Evolutionary conservation across 1,284 basidiomycete species (phyloP), one percentile per base, ranked within the genome.

Genomic region (Melanopsichium pennsylvanicum): DNA sequence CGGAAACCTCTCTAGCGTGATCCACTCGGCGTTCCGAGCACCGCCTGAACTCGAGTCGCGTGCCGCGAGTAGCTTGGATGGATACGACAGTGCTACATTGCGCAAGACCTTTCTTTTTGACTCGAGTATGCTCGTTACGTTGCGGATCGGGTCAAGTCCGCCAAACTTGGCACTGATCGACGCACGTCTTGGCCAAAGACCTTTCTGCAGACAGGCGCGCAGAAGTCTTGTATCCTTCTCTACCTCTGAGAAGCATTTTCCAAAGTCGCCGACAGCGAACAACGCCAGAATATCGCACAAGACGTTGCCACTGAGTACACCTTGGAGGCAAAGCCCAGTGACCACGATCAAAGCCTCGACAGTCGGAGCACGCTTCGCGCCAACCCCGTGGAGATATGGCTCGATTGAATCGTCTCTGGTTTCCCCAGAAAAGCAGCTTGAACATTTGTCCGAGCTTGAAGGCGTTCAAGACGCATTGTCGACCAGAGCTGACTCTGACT

Each of bases 181-280:
- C 4, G 45, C 9, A 6, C 23, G 27, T 27, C 46, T 37, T 21
- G 55, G 41, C 29, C 34, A 15, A 2, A 49, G 41, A 3, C 41
- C 45, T 27, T 35, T n/a, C 9, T 49, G 23, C 4, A 57, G 45
- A 18, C 48, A 49, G 15, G 23, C 29, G 13, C 22, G 22, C n/a
- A 61, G 45, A n/a, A 61, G 38, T 13, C 44, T 22, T 11, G 33
- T 44, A 15, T 61, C 58, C 12, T 26, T 22, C 2, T 25, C 18
- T 5, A 41, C 37, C 16, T 33, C 31, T 3, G 38, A 12, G n/a
- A 49, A 49, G 12, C 27, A 13, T 16, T 41, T 31, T 10, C 54
- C 42, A 13, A 51, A 36, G 31, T 61, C 50, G 25, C 50, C 58
- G 15, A 61, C 41, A 32, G 36, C 33, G 31, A 61, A 61, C 2